phyloP scores from a whole-genome alignment of 768 basidiomycete species.

The Imleria badia region DNA sequence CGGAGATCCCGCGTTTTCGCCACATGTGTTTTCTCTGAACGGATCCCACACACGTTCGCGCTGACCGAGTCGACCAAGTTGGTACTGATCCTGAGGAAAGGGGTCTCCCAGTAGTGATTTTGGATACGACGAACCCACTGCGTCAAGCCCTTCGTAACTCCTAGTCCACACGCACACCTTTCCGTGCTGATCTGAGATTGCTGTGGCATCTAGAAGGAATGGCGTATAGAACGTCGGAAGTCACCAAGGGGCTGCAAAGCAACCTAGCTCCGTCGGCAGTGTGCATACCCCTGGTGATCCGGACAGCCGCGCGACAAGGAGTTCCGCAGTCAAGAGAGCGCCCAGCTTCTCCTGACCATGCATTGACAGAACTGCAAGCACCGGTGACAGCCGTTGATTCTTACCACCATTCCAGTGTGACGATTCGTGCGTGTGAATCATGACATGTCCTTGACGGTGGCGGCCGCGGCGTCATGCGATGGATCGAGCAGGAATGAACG shows the following conservation, averaged over 20 bases:
- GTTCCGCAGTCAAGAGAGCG: conserved; percentile 3
- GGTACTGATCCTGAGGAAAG: neutral
- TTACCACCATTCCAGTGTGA: conserved; percentile 5
- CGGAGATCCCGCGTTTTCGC: conserved; percentile 6
- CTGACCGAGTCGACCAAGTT: neutral
- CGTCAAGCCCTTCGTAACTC: neutral
- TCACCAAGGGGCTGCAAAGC: conserved; percentile 8
- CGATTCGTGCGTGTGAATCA: neutral
- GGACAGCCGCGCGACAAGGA: conserved; percentile 4
- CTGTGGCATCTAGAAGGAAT: conserved; percentile 1
- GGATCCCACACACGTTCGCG: conserved; percentile 3
- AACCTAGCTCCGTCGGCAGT: conserved; percentile 13
- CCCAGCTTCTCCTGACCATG: neutral
- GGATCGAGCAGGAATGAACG: conserved; percentile 11
- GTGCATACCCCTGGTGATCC: conserved; percentile 20
- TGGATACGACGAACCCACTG: neutral
- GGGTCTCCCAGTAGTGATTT: neutral
- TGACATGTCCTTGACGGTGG: conserved; percentile 12
- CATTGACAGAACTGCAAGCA: conserved; percentile 7
- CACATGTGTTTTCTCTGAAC: conserved; percentile 1
- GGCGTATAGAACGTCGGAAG: conserved; percentile 11
- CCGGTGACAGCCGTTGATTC: conserved; percentile 14
- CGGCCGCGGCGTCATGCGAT: conserved; percentile 15
- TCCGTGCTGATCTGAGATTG: conserved; percentile 22
- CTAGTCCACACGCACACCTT: neutral